Percentiles rank a stretch among this genome's conserved stretches.
Conservation (phyloP, 495 filamentous ascomycete species). For the Penicillium lividum region DNA sequence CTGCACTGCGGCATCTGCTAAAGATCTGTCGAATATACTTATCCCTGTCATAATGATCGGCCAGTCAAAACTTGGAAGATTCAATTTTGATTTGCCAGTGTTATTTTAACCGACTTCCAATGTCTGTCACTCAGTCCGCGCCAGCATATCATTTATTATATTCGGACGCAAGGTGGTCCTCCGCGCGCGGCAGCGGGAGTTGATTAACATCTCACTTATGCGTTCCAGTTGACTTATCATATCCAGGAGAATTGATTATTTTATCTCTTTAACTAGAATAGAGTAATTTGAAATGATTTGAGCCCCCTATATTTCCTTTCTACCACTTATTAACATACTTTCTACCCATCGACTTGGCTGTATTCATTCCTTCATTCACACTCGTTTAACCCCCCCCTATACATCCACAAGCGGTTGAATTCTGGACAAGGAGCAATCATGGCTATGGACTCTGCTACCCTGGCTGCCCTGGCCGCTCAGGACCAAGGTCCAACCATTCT, state of each 20-base stretch:
- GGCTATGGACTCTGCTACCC: constrained; percentile 7
- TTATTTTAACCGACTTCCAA: not conserved
- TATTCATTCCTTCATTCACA: not conserved
- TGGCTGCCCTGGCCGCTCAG: constrained; percentile 9
- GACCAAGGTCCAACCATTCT: constrained; percentile 19
- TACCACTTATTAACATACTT: not conserved
- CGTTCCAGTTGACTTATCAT: not conserved
- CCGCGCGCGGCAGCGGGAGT: not conserved
- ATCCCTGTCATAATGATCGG: not conserved
- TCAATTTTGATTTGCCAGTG: not conserved
- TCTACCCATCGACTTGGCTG: not conserved
- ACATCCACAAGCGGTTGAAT: too few species aligned
- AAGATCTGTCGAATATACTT: not conserved
- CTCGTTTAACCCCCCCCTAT: not conserved
- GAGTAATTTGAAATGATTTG: not conserved
- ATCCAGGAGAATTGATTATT: not conserved
- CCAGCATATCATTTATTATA: not conserved
- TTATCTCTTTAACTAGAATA: not conserved
- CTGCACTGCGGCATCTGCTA: too few species aligned
- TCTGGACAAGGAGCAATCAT: not conserved
- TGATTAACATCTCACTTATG: not conserved
- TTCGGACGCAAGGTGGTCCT: not conserved
- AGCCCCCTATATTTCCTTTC: not conserved
- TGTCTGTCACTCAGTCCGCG: not conserved
- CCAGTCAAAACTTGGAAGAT: not conserved